Evolutionary conservation across 1,139 yeast genomes (phyloP), one percentile per base, ranked within the genome.

Genomic region (Hyphopichia wangnamkhiaoensis): DNA sequence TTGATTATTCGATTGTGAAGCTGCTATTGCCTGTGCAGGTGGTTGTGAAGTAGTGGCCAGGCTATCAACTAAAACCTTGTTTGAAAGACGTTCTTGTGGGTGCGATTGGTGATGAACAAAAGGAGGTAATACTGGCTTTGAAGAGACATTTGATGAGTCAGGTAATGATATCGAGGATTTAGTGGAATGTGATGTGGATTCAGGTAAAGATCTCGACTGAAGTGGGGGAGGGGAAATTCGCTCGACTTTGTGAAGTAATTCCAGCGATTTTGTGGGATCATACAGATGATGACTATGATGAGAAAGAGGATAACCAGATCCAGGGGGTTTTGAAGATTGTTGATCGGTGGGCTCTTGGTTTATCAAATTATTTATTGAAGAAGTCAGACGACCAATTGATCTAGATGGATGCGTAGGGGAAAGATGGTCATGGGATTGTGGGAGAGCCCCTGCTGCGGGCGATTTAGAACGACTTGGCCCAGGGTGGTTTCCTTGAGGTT

Each of bases 1-100:
- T 16, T 42, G 41, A 9, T 44, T 40, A 2, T 45, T 33, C 2
- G 53, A 47, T 4, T 56, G 52, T 4, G 51, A 42, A 10, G 44
- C 43, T 15, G 44, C 12, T 28, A 5, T 28, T 5, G 20, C 27
- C n/a, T 25, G 10, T 8, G 24, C n/a, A n/a, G n/a, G n/a, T n/a
- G n/a, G n/a, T n/a, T n/a, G n/a, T n/a, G n/a, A n/a, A n/a, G n/a
- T n/a, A n/a, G n/a, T n/a, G n/a, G n/a, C n/a, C n/a, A n/a, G n/a
- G n/a, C n/a, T n/a, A n/a, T n/a, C n/a, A n/a, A n/a, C n/a, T n/a
- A n/a, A n/a, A n/a, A n/a, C n/a, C n/a, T n/a, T n/a, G n/a, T n/a
- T n/a, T n/a, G n/a, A n/a, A n/a, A n/a, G 50, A 41, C 14, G 13
- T 34, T 8, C 16, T 28, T 12, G 28, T 34, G 16, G 43, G 31